Percentiles rank a stretch among this genome's conserved stretches.
Evolutionary conservation across 495 filamentous ascomycete genomes (phyloP).

Genomic region (Xylaria scruposa): DNA sequence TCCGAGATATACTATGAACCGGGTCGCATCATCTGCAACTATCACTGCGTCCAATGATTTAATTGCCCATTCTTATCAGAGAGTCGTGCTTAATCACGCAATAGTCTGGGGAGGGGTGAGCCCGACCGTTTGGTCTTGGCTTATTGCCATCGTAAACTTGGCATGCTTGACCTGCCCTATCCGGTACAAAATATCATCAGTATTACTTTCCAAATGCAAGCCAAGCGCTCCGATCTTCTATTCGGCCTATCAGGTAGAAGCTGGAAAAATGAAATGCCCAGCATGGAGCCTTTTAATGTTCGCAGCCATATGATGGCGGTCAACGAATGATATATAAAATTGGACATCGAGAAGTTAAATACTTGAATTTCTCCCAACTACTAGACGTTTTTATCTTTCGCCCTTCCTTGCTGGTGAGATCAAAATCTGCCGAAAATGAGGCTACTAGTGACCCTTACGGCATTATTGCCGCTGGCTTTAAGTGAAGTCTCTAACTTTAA

Average conservation of each 20-base stretch:
- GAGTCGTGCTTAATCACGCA: conserved; percentile 9
- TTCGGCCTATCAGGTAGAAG: conserved; percentile 1
- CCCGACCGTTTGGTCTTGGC: conserved; percentile 15
- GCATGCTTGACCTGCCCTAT: conserved; percentile 22
- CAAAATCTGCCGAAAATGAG: background rate
- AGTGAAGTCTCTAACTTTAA: background rate
- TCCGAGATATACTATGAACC: too few species aligned
- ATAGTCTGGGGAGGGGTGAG: background rate
- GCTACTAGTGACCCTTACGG: background rate
- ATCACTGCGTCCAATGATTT: background rate
- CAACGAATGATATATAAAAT: background rate
- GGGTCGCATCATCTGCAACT: background rate
- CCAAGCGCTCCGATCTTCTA: conserved; percentile 3
- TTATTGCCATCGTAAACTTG: conserved; percentile 6
- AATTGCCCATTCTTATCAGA: conserved; percentile 1
- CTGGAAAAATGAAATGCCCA: background rate
- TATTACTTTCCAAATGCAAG: conserved; percentile 31
- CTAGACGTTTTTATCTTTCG: background rate
- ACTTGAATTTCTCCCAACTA: background rate
- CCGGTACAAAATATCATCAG: conserved; percentile 36
- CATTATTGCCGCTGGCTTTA: background rate
- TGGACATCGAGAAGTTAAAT: background rate
- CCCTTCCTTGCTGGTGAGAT: background rate
- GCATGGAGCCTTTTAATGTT: background rate
- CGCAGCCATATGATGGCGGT: background rate